Percentiles rank a stretch among this genome's conserved stretches.
Conservation (phyloP, 495 filamentous ascomycete species). For the Neurospora africana region DNA sequence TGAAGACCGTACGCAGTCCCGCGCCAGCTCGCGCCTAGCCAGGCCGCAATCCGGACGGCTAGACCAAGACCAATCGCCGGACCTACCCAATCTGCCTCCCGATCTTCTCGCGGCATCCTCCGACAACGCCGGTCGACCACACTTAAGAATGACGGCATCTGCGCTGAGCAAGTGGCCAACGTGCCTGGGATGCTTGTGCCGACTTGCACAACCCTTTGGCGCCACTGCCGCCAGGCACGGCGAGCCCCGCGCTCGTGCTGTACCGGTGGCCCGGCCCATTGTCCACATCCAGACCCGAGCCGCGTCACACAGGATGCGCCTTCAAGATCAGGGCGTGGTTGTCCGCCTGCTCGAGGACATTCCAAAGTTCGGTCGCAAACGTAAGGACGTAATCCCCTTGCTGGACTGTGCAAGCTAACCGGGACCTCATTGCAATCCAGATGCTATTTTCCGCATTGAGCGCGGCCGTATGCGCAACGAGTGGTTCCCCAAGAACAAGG, state of each 20-base stretch:
- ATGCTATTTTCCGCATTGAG: conserved; percentile 34
- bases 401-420: background rate
- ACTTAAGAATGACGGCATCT: conserved; percentile 9
- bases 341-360: conserved; percentile 53
- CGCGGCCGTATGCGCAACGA: conserved; percentile 39
- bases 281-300: conserved; percentile 15
- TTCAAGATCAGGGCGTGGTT: conserved; percentile 35
- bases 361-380: conserved; percentile 46
- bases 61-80: background rate
- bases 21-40: background rate
- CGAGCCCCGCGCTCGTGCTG: conserved; percentile 4
- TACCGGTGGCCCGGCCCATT: background rate
- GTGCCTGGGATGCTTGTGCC: conserved; percentile 22
- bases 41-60: background rate
- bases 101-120: background rate
- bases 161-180: conserved; percentile 14
- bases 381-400: conserved; percentile 23
- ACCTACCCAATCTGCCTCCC: background rate
- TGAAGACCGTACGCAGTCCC: background rate
- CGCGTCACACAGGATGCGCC: conserved; percentile 16
- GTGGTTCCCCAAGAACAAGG: conserved; percentile 32
- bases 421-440: conserved; percentile 10
- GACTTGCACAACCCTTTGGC: conserved; percentile 13
- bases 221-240: conserved; percentile 1
- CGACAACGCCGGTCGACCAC: background rate